phyloP scores from a whole-genome alignment of 176 grass and related monocot genomes.

The Cocos nucifera region DNA sequence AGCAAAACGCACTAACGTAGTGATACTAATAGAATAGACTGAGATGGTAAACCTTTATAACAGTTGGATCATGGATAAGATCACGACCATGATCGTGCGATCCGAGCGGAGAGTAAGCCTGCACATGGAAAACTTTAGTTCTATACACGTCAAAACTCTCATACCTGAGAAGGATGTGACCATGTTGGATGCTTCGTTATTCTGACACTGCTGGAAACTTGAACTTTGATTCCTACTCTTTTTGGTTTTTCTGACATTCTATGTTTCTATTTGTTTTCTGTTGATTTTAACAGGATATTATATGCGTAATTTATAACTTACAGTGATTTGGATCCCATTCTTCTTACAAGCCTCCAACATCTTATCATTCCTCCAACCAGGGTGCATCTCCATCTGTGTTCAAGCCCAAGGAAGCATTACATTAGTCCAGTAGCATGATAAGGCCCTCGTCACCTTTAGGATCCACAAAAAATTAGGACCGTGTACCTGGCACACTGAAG shows the following conservation, averaged over 20 bases:
- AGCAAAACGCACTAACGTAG: no score
- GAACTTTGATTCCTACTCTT: no score
- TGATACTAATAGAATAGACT: no score
- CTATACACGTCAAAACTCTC: no score
- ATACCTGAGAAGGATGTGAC: no score
- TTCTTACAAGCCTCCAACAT: conserved; percentile 69
- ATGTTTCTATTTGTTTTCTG: no score
- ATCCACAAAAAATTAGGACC: no score
- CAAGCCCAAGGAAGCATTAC: no score
- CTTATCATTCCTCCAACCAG: conserved; percentile 78
- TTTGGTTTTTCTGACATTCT: no score
- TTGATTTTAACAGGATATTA: neutral
- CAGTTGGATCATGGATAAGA: conserved; percentile 48
- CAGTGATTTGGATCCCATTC: conserved; percentile 56
- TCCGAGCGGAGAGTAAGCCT: conserved; percentile 78
- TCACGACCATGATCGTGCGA: conserved; percentile 34
- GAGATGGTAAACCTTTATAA: conserved; percentile 23
- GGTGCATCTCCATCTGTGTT: conserved; percentile 72
- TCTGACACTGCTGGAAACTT: no score
- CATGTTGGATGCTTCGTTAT: no score
- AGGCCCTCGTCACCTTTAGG: no score
- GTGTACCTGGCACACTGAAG: conserved; percentile 66
- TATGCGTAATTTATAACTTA: conserved; percentile 22
- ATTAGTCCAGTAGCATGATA: neutral
- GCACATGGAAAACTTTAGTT: neutral